Base-by-base conservation (phyloP, 257 asterid species). In the Cruciata laevipes region DNA sequence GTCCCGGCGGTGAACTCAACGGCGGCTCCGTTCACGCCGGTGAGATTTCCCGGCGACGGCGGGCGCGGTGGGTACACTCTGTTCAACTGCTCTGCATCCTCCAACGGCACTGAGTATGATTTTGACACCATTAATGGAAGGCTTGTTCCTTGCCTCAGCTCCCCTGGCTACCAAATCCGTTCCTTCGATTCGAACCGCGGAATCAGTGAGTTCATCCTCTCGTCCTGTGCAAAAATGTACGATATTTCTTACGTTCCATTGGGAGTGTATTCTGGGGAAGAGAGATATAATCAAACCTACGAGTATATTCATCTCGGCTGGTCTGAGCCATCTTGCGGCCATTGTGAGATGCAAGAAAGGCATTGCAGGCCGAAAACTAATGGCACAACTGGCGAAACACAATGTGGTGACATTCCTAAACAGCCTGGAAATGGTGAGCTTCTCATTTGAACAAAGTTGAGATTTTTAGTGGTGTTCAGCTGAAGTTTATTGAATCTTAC, bases 161-260 rank as follows among this genome's bases (percentile, higher is more conserved):
- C 51, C 21, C 81, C 74, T 32, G 72, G 59, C 3, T 82, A 69
- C 75, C 65, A 63, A 17, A 84, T 87, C 18, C 69, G 66, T 7
- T 85, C 83, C 7, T 62, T 63, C 47, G 17, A 59, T 1, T 85
- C 95, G 7, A 70, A 3, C 60, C 58, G 33, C 31, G 55, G 78
- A 18, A 63, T 67, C 18, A 24, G 83, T 17, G 83, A 84, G 1
- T 49, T 80, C 56, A 27, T 73, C 1, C 8, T 74, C 16, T 56
- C 88, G n/a, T 73, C 62, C 44, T 89, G 97, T 73, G 77, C 69
- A 38, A 84, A 73, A 73, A 84, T 85, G 89, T 87, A 86, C 68
- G 78, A 75, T 35, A 61, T 89, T 51, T 87, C 95, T 31, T 64
- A 61, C 71, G 69, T 82, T 68, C 72, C 87, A 0, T 7, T 21